Base-by-base conservation (phyloP, 2,329 filamentous ascomycete species). In the Dactylellina drechsleri region DNA sequence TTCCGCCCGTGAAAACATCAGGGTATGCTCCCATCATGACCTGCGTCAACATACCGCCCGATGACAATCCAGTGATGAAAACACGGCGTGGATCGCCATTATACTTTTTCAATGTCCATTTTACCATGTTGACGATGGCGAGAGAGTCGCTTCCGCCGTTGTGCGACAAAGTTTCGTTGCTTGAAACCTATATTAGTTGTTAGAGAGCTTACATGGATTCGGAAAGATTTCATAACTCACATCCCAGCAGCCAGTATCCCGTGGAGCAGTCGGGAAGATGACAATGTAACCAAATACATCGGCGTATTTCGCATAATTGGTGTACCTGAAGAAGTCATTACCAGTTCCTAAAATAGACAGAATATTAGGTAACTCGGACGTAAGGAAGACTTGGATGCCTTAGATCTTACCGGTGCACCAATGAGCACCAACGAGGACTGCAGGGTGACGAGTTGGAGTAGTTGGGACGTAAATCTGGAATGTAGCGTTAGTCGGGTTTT, bases 1-100 rank as follows among this genome's bases (percentile, higher is more conserved):
- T 82, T 2, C 81, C 84, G 0, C 83, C 84, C 0, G 80, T 81
- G 77, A 86, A 85, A 43, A 85, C 72, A 31, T 85, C 84, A 0
- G 85, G 84, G 78, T 86, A 86, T 0, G 82, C 81, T 0, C 83
- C 84, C 1, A 82, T 81, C 60, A 86, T 80, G 77, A 86, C 83
- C 74, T 85, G 85, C 83, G 1, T 81, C 80, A 81, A 81, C 80
- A 81, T 81, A 15, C 79, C 80, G 10, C 81, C 81, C 1, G 79
- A 81, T 6, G 80, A 81, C 7, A 80, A 64, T 1, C 81, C 81
- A 1, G 81, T 81, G 50, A 81, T 80, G 72, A 81, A 81, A 2
- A 81, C 79, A 12, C 80, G 80, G 18, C 66, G 79, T 5, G 79
- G 40, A 49, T 83, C 80, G 3, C 80, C 81, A 0, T 78, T 74